These are phyloP conservation scores for Lotus japonicus DNA, from an alignment of 306 rosid species.

Conservation along the genomic window DNA sequence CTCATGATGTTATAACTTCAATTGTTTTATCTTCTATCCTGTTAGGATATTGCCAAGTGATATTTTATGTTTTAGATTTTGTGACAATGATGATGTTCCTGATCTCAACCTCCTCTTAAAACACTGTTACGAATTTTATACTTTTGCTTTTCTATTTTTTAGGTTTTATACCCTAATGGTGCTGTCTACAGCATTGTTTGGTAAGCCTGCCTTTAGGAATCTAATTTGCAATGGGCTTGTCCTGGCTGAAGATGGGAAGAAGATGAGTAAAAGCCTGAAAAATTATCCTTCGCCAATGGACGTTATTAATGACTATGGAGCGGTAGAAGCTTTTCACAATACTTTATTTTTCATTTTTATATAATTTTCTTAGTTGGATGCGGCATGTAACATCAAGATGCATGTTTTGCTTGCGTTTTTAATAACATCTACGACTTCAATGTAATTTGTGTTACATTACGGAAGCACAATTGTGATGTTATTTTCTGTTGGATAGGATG, in stretches of 20 bases:
- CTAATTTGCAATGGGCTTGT: slow-evolving; percentile 98
- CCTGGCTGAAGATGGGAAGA: slow-evolving; percentile 92
- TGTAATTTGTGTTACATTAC: not conserved
- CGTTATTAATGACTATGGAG: slow-evolving; percentile 79
- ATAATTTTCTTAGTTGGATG: not conserved
- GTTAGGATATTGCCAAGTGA: not conserved
- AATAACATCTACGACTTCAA: not conserved
- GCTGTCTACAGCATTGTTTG: slow-evolving; percentile 84
- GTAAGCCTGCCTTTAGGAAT: slow-evolving; percentile 87
- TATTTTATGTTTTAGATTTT: not conserved
- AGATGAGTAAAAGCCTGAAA: slow-evolving; percentile 95
- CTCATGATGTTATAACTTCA: not conserved
- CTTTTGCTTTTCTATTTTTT: slow-evolving; percentile 26
- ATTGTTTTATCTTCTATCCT: not conserved
- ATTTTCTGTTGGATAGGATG: slow-evolving; percentile 56
- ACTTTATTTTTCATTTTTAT: not conserved
- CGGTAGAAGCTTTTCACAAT: slow-evolving; percentile 44
- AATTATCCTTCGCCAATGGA: slow-evolving; percentile 91
- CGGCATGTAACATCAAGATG: not conserved
- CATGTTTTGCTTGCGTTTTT: slow-evolving; percentile 4
- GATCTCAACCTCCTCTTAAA: not conserved
- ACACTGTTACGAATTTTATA: slow-evolving; percentile 7
- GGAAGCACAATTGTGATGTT: not conserved
- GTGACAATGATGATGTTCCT: not conserved
- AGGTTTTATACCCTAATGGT: slow-evolving; percentile 99